Percentiles rank a stretch among this genome's conserved stretches.
phyloP scores from a whole-genome alignment of 73 alveolate species.

The Uronychia binucleata region DNA sequence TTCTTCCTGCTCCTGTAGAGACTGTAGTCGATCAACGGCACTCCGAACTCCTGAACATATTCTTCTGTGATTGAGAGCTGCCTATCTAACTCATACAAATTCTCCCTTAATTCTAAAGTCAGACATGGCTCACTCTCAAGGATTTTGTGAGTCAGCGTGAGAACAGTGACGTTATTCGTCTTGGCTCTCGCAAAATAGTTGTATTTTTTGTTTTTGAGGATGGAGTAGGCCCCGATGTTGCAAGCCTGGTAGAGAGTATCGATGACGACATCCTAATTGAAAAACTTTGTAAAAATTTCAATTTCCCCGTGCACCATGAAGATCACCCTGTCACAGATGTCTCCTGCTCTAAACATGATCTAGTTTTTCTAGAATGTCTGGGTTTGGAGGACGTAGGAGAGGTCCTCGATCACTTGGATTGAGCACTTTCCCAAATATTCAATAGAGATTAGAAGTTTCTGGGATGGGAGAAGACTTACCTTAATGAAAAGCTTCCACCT shows the following conservation, averaged over 20 bases:
- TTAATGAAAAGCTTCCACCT: slow-evolving; percentile 21
- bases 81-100: not conserved
- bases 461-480: not conserved
- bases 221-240: not conserved
- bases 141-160: not conserved
- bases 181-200: not conserved
- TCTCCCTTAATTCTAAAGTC: not conserved
- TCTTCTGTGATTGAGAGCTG: not conserved
- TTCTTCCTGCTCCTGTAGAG: not conserved
- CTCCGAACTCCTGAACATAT: not conserved
- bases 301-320: slow-evolving; percentile 2
- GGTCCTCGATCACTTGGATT: slow-evolving; percentile 9
- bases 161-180: not conserved
- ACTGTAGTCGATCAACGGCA: not conserved
- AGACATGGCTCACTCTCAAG: not conserved
- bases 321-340: not conserved
- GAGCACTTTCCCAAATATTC: slow-evolving; percentile 18
- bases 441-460: not conserved
- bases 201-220: not conserved
- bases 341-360: slow-evolving; percentile 12
- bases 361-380: not conserved
- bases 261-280: not conserved
- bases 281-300: not conserved
- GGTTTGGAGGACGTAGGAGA: slow-evolving; percentile 8
- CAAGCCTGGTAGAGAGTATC: not conserved